Percentiles rank a stretch among this genome's conserved stretches.
These are phyloP conservation scores for Pyrenula aspistea DNA, from an alignment of 495 filamentous ascomycete genomes.

Conservation along the genomic window DNA sequence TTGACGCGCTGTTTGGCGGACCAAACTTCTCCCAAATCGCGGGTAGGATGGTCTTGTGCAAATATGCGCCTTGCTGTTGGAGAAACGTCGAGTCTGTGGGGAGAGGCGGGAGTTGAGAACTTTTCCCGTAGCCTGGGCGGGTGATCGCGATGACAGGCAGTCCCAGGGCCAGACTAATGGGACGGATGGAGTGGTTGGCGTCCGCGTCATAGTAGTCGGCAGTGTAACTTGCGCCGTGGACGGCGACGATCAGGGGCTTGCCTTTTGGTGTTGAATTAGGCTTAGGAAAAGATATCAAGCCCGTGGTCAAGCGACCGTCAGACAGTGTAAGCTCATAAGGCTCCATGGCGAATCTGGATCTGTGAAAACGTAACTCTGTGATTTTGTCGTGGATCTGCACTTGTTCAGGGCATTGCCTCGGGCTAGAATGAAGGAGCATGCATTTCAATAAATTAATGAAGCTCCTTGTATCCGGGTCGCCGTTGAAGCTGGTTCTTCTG, in stretches of 20 bases:
- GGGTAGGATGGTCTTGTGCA: conserved; percentile 17
- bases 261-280: not conserved
- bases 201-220: conserved; percentile 22
- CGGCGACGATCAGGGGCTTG: conserved; percentile 16
- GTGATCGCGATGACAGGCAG: conserved; percentile 21
- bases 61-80: conserved; percentile 15
- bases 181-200: conserved; percentile 13
- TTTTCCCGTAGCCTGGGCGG: conserved; percentile 19
- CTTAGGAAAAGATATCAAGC: not conserved
- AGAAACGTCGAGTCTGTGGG: conserved; percentile 6
- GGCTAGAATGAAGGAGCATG: too few species aligned
- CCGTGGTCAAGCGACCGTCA: not conserved
- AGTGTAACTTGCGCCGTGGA: conserved; percentile 24
- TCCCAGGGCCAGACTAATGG: conserved; percentile 9
- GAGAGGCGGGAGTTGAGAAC: conserved; percentile 5
- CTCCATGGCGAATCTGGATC: too few species aligned
- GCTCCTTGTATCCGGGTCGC: too few species aligned
- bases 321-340: not conserved
- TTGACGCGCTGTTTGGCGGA: conserved; percentile 7
- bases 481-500: too few species aligned
- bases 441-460: too few species aligned
- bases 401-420: too few species aligned
- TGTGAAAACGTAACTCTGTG: too few species aligned
- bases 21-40: conserved; percentile 21
- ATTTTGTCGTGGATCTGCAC: too few species aligned